These are phyloP conservation scores for Chenopodium formosanum DNA, from an alignment of 148 eudicot genomes.

Conservation along the genomic window DNA sequence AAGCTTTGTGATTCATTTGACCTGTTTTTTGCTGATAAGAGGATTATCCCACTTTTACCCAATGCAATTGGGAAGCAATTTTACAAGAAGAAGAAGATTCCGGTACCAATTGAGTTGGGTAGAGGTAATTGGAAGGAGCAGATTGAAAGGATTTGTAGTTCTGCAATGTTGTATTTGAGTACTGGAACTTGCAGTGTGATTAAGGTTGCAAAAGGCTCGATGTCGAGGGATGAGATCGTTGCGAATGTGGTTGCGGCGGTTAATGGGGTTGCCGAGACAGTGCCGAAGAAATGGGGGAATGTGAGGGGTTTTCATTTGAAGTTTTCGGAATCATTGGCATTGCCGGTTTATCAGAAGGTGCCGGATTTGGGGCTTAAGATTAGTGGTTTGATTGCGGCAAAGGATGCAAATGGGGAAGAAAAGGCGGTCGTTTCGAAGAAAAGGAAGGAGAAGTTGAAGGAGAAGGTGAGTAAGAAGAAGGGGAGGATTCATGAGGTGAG, in stretches of 20 bases:
- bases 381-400: constrained; percentile 21
- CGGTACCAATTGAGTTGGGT: constrained; percentile 61
- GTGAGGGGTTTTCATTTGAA: constrained; percentile 75
- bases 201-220: constrained; percentile 54
- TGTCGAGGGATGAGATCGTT: constrained; percentile 50
- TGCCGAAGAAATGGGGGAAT: constrained; percentile 68
- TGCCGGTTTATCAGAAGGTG: constrained; percentile 77
- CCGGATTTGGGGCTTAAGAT: constrained; percentile 66
- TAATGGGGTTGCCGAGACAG: constrained; percentile 47
- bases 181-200: constrained; percentile 79
- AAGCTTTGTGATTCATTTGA: constrained; percentile 71
- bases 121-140: constrained; percentile 73
- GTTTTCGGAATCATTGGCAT: constrained; percentile 64
- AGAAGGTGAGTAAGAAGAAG: constrained; percentile 36
- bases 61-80: constrained; percentile 54
- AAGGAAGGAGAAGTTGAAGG: constrained; percentile 22
- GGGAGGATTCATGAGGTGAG: constrained; percentile 84
- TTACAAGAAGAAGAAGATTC: constrained; percentile 71
- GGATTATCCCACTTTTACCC: constrained; percentile 54
- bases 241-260: constrained; percentile 67
- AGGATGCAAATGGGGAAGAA: neutral
- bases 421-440: constrained; percentile 12
- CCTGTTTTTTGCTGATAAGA: constrained; percentile 58
- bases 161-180: constrained; percentile 55
- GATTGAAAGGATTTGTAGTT: constrained; percentile 54